Evolutionary conservation across 2,329 filamentous ascomycete species (phyloP).

Genomic region (Ceratocystis papillata): DNA sequence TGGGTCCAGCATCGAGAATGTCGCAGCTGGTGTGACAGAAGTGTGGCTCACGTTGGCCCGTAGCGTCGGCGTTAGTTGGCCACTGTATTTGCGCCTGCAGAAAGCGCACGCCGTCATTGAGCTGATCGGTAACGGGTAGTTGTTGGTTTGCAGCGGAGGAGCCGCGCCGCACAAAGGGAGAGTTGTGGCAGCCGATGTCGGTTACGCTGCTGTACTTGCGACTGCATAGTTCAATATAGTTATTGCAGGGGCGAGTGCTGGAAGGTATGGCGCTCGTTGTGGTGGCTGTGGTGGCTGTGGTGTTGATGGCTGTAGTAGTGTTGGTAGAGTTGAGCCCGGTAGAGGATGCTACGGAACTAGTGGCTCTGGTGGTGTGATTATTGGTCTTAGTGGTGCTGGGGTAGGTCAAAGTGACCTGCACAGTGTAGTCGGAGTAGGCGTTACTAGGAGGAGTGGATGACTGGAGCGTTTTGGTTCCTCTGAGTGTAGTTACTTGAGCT

Average conservation of each 20-base stretch:
- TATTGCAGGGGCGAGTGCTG: constrained; percentile 73
- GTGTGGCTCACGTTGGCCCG: constrained; percentile 44
- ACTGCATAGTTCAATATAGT: constrained; percentile 62
- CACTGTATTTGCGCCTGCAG: constrained; percentile 55
- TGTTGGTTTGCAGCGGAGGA: constrained; percentile 69
- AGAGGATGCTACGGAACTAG: constrained; percentile 35
- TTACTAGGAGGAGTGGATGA: constrained; percentile 36
- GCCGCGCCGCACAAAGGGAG: constrained; percentile 59
- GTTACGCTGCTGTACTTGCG: constrained; percentile 75
- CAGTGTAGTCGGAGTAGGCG: constrained; percentile 37
- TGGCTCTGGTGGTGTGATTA: constrained; percentile 27
- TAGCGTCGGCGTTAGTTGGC: constrained; percentile 35
- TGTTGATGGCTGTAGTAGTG: constrained; percentile 35
- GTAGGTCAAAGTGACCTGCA: constrained; percentile 34
- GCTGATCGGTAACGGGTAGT: constrained; percentile 54
- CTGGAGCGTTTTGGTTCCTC: constrained; percentile 34
- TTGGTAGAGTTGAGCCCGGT: constrained; percentile 35
- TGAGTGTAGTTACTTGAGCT: constrained; percentile 32
- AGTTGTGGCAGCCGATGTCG: constrained; percentile 68
- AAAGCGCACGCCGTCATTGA: constrained; percentile 64
- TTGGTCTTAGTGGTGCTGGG: constrained; percentile 27
- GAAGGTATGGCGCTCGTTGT: constrained; percentile 41
- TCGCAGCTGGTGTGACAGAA: constrained; percentile 82
- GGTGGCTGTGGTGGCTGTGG: constrained; percentile 34
- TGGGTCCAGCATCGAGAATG: constrained; percentile 68